Conservation (phyloP, 345 rosid genomes). For the Populus simonii region DNA sequence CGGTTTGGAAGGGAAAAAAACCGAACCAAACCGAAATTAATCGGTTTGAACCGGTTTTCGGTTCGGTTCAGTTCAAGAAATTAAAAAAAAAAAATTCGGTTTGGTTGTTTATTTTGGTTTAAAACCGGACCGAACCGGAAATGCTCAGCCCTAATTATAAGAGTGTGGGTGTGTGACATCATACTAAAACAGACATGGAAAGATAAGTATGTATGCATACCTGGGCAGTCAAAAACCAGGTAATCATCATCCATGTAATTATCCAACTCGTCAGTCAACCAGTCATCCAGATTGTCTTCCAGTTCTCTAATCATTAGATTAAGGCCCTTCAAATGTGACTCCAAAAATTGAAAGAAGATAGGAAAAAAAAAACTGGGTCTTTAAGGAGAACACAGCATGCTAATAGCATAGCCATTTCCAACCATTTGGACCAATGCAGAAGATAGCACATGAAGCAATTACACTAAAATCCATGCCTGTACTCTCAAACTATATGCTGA, state of each 20-base stretch:
- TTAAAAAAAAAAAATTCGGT: too few relatives aligned
- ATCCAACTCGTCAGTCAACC: conserved; percentile 87
- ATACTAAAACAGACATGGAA: not conserved
- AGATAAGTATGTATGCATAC: conserved; percentile 26
- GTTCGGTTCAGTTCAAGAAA: too few relatives aligned
- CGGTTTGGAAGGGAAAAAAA: too few relatives aligned
- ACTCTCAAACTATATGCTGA: not conserved
- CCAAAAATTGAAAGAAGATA: not conserved
- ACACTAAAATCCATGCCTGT: not conserved
- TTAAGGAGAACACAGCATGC: not conserved
- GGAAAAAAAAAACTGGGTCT: not conserved
- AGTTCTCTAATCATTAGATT: conserved; percentile 57
- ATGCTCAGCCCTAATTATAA: too few relatives aligned
- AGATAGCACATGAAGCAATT: not conserved
- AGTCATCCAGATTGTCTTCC: conserved; percentile 73
- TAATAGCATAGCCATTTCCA: too few relatives aligned
- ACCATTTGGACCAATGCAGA: too few relatives aligned
- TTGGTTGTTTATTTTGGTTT: too few relatives aligned
- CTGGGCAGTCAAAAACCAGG: conserved; percentile 92
- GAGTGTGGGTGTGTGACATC: too few relatives aligned
- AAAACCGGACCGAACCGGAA: too few relatives aligned
- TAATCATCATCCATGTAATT: conserved; percentile 84
- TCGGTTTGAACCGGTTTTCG: too few relatives aligned
- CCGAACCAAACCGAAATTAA: too few relatives aligned
- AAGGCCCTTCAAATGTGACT: conserved; percentile 35